Base-by-base conservation (phyloP, 345 rosid genomes). In the Limnanthes douglasii region DNA sequence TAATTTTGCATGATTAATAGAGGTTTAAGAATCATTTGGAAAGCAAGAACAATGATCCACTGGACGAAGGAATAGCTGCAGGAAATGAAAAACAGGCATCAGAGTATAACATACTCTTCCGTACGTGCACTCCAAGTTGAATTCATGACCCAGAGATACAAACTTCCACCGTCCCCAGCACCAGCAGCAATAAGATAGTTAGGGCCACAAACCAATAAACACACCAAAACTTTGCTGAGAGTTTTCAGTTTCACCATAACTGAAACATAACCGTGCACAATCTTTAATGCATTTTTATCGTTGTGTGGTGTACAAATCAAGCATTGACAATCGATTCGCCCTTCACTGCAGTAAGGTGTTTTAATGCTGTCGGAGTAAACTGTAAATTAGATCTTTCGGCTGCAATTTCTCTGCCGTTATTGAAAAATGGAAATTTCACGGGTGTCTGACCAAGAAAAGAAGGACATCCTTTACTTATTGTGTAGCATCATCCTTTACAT, bases 341-440 rank as follows among this genome's bases (percentile, higher is more conserved):
- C 74, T 66, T 72, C 68, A 60, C 98, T 88, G 95, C 95, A 84
- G 57, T 53, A 64, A 22, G 98, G 84, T 41, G 76, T 62, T 69
- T 48, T 77, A 37, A 63, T 51, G 60, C 54, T 58, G 52, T 70
- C 86, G 86, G 95, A 46, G 81, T 64, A 36, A 79, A 56, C 41
- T 72, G 77, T 13, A 74, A 55, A 46, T 53, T 34, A 72, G 53
- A 60, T 72, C 66, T 72, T 66, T 60, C 98, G 83, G 69, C 45
- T 33, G 43, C 37, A 25, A 61, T 49, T 37, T 53, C 65, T 62
- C 65, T 49, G 36, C 65, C 49, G 49, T 62, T 64, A 39, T 58
- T 56, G 34, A 55, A 34, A 62, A 39, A 48, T 25, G 94, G 84
- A 30, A 73, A 48, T 16, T 31, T 46, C 31, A 60, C 54, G 27